phyloP scores from a whole-genome alignment of 225 moss, liverwort and hornwort genomes.

The Pleurozium schreberi region DNA sequence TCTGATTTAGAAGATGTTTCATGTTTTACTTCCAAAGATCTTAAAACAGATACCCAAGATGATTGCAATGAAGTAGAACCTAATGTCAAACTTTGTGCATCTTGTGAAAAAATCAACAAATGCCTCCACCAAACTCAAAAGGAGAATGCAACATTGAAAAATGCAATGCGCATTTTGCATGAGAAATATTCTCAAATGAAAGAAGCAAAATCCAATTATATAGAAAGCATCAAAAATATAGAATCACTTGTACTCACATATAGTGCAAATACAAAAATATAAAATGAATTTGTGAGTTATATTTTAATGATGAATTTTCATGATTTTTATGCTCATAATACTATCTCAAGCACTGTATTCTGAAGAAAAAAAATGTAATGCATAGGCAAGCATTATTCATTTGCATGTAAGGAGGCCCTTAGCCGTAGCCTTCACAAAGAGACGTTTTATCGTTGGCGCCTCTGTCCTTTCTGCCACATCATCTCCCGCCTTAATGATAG shows the following conservation, averaged over 20 bases:
- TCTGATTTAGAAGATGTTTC: not conserved
- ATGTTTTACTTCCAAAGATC: fast-evolving
- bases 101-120: not conserved
- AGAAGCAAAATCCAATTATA: not conserved
- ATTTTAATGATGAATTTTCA: not conserved
- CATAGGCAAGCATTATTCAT: not conserved
- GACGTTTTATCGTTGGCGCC: not conserved
- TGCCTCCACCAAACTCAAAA: not conserved
- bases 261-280: not conserved
- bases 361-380: not conserved
- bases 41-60: not conserved
- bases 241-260: not conserved
- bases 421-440: not conserved
- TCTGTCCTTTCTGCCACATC: not conserved
- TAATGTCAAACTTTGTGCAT: not conserved
- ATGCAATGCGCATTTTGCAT: not conserved
- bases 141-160: not conserved
- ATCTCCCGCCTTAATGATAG: not conserved
- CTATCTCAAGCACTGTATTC: not conserved
- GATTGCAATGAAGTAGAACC: not conserved
- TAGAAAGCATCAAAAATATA: not conserved
- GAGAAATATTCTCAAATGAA: not conserved
- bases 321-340: fast-evolving
- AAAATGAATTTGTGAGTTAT: not conserved
- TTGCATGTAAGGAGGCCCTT: no score